These are phyloP conservation scores for Brassica carinata DNA, from an alignment of 345 rosid genomes.

Conservation along the genomic window DNA sequence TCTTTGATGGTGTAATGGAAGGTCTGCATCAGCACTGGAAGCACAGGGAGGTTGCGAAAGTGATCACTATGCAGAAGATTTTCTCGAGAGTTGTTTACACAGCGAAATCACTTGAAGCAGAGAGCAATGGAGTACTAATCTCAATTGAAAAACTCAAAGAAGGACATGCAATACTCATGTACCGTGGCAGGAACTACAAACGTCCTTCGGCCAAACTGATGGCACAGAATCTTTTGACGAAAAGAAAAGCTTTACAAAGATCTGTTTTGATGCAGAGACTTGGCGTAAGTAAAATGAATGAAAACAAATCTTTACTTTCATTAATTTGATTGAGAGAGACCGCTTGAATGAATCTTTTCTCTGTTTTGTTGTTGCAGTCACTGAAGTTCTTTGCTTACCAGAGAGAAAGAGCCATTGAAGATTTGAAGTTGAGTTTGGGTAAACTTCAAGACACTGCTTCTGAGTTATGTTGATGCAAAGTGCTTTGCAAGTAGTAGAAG, in stretches of 20 bases:
- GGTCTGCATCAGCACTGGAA: conserved; percentile 94
- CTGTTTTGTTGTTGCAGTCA: conserved; percentile 48
- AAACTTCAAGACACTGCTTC: conserved; percentile 26
- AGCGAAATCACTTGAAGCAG: conserved; percentile 69
- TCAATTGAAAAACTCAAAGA: conserved; percentile 68
- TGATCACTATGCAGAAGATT: conserved; percentile 70
- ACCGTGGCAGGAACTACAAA: conserved; percentile 83
- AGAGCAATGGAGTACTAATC: conserved; percentile 73
- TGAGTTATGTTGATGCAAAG: conserved; percentile 23
- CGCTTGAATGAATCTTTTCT: conserved; percentile 9
- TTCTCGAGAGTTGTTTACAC: conserved; percentile 57
- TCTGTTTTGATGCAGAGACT: conserved; percentile 76
- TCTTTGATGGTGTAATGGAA: conserved; percentile 80
- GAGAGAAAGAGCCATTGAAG: conserved; percentile 49
- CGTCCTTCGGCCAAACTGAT: conserved; percentile 66
- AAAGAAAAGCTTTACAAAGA: conserved; percentile 65
- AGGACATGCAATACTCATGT: conserved; percentile 75
- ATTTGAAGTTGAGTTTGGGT: conserved; percentile 61
- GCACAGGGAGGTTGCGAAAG: conserved; percentile 76
- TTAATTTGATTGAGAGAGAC: background rate
- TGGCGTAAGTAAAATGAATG: conserved; percentile 59
- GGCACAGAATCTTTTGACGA: conserved; percentile 63
- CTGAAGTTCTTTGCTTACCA: conserved; percentile 68
- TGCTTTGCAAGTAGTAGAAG: conserved; percentile 11
- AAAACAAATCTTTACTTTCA: no score